A percentile compares a stretch with the other conserved stretches of the same genome.
phyloP scores from a whole-genome alignment of 2,329 filamentous ascomycete species.

The Penicillium digitatum region DNA sequence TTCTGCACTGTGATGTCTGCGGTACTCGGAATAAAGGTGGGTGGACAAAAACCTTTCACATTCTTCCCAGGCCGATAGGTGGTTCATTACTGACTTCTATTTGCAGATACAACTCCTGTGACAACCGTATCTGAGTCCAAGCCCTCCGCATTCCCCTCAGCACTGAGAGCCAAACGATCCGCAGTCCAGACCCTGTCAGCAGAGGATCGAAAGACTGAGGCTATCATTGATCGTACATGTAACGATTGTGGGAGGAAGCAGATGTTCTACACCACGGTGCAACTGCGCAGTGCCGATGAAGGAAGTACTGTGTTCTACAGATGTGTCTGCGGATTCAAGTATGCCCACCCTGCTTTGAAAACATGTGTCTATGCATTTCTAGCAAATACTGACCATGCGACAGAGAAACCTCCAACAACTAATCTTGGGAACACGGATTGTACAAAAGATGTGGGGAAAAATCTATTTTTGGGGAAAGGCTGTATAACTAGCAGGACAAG shows the following conservation, averaged over 20 bases:
- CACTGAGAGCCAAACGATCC: conserved; percentile 81
- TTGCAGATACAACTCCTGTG: conserved; percentile 67
- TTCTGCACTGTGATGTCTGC: conserved; percentile 80
- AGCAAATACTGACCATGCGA: conserved; percentile 18
- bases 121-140: conserved; percentile 80
- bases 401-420: conserved; percentile 39
- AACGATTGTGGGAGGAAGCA: conserved; percentile 75
- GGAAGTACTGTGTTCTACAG: conserved; percentile 88
- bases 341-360: conserved; percentile 34
- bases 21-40: conserved; percentile 78
- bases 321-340: conserved; percentile 84
- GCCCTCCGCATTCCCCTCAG: conserved; percentile 81
- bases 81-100: conserved; percentile 9
- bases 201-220: conserved; percentile 72
- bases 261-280: conserved; percentile 79
- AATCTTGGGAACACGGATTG: conserved; percentile 11
- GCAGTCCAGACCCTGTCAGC: conserved; percentile 76
- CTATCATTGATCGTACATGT: conserved; percentile 65
- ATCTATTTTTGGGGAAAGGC: conserved; percentile 21
- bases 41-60: background rate
- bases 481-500: conserved; percentile 28
- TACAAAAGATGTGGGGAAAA: conserved; percentile 13
- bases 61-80: background rate
- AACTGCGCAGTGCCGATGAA: conserved; percentile 90
- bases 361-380: background rate